Evolutionary conservation across 345 rosid species (phyloP), one percentile per base, ranked within the genome.

Genomic region (Trapa incisa): DNA sequence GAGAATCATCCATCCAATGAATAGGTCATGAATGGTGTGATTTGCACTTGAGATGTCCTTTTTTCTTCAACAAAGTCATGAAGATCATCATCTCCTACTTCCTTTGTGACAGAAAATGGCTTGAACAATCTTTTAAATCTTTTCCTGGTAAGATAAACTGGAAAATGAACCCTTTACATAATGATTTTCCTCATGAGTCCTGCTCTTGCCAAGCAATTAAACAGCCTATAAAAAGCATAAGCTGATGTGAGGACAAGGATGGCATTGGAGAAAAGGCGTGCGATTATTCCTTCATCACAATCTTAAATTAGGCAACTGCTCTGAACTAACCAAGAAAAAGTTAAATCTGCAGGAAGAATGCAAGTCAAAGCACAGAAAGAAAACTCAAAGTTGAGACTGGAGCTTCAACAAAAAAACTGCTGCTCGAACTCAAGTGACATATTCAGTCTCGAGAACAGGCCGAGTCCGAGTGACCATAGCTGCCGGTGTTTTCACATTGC

Each of bases 381-480:
- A 47, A 1, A 35, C 47, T 5, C 1, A 35, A 33, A 35, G 38
- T 0, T 58, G 38, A 58, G 37, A 35, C 62, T 2, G 3, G 38
- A 58, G 38, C 62, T 58, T 45, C 47, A 45, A 45, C 1, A 9
- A 5, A 9, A 6, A 45, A 45, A 33, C 8, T 32, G 62, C 38
- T 32, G 62, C 33, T 7, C 61, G 42, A 71, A 22, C 58, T 74
- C 75, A 87, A n/a, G 94, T 79, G 58, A 86, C 95, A 64, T 94
- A 91, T 83, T 94, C 99, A 10, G 60, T 82, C 79, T 94, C 97
- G 16, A 94, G 93, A 39, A 76, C 78, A 0, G 99, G 99, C 71
- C 84, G 99, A 29, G 99, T 94, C 47, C 99, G 80, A 3, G 96
- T 94, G 3, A 85, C 87, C 17, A 70, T 79, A 61, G 96, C 96